Conservation (phyloP, 805 yeast species). For the Candida namnaoensis region DNA sequence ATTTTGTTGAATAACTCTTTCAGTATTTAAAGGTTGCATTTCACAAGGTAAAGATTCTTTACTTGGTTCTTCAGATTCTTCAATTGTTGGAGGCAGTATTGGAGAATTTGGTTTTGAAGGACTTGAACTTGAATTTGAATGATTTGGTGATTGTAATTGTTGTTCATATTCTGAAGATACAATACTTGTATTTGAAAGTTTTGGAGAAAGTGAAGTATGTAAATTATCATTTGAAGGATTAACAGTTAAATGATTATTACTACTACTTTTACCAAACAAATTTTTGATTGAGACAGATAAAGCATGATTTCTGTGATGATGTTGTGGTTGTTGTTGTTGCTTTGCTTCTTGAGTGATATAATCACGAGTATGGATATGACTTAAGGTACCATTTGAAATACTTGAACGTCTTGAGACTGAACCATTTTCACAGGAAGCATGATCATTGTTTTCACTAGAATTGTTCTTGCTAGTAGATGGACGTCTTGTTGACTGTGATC, state of each 20-base stretch:
- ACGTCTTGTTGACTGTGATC: neutral
- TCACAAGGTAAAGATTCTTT: neutral
- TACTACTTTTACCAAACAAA: neutral
- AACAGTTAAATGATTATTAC: neutral
- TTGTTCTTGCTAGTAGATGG: neutral
- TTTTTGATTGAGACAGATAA: neutral
- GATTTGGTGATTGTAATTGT: no score
- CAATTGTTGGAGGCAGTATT: neutral
- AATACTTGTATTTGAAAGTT: no score
- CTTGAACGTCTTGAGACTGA: neutral
- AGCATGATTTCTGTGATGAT: neutral
- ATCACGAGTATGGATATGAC: neutral
- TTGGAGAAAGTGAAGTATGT: no score
- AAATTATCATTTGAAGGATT: neutral
- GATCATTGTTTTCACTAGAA: no score
- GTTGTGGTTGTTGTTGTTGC: no score
- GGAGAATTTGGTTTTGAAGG: neutral
- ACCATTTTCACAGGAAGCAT: neutral
- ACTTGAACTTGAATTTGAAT: neutral
- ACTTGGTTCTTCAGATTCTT: neutral
- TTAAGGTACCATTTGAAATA: neutral
- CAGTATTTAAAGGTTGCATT: neutral
- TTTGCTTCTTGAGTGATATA: no score
- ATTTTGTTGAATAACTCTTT: no score
- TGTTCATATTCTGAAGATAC: no score